Evolutionary conservation across 495 filamentous ascomycete genomes (phyloP).

Genomic region (Penicillium silybi): DNA sequence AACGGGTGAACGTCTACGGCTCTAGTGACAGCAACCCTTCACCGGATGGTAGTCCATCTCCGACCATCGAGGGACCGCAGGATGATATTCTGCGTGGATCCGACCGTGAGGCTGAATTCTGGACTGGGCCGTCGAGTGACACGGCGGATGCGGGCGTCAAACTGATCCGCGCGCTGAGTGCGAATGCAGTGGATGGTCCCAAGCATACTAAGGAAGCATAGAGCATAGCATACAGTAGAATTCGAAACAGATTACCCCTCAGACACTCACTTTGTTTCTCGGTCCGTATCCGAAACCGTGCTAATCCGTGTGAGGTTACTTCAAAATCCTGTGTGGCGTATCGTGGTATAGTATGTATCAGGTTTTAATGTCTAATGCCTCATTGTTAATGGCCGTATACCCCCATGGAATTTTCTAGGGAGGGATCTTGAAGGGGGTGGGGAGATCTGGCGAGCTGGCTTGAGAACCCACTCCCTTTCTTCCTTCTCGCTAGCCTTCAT

Average conservation of each 20-base stretch:
- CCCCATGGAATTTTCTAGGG: too few relatives aligned
- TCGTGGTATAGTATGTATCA: too few relatives aligned
- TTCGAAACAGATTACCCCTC: too few relatives aligned
- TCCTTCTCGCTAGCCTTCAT: too few relatives aligned
- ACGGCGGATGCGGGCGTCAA: conserved; percentile 34
- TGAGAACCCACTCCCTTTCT: too few relatives aligned
- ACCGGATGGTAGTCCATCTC: conserved; percentile 13
- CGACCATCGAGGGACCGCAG: conserved; percentile 13
- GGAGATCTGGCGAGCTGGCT: too few relatives aligned
- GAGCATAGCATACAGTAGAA: neutral
- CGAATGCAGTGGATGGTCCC: neutral
- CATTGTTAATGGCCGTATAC: too few relatives aligned
- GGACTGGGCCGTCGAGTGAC: conserved; percentile 23
- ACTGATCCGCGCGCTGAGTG: conserved; percentile 34
- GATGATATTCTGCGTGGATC: conserved; percentile 26
- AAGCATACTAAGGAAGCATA: conserved; percentile 20
- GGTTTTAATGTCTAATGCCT: too few relatives aligned
- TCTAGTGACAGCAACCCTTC: conserved; percentile 9
- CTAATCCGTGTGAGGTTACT: neutral
- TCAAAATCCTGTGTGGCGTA: too few relatives aligned
- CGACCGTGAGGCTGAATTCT: conserved; percentile 33
- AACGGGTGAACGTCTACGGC: conserved; percentile 37
- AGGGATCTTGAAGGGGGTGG: too few relatives aligned
- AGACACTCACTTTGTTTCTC: too few relatives aligned
- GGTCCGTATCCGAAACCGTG: too few relatives aligned